Conservation (phyloP, 2,329 filamentous ascomycete species). For the Metarhizium anisopliae region DNA sequence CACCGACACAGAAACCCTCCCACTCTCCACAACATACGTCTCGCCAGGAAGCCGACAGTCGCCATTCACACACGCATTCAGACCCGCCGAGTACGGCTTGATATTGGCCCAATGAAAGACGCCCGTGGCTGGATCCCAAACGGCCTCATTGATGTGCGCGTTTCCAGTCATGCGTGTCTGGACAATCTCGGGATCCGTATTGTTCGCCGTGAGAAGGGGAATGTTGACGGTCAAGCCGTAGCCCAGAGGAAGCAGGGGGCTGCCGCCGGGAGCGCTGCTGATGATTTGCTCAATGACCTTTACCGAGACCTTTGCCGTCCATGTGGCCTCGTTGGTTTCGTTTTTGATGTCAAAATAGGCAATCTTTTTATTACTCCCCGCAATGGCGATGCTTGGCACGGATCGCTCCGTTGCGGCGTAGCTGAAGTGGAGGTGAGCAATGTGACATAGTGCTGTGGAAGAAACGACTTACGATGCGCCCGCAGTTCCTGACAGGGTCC, state of each 20-base stretch:
- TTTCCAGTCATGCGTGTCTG: conserved; percentile 40
- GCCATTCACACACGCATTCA: conserved; percentile 42
- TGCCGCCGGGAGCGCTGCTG: conserved; percentile 21
- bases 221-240: conserved; percentile 45
- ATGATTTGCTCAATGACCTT: conserved; percentile 36
- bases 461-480: conserved; percentile 27
- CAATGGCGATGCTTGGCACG: conserved; percentile 41
- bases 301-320: conserved; percentile 31
- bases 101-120: conserved; percentile 33
- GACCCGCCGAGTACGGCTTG: conserved; percentile 26
- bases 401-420: conserved; percentile 39
- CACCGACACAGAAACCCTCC: conserved; percentile 31
- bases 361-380: conserved; percentile 31
- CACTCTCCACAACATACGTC: conserved; percentile 34
- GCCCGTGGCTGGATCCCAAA: conserved; percentile 31
- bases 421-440: conserved; percentile 14
- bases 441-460: not conserved
- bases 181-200: conserved; percentile 31
- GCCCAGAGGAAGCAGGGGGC: conserved; percentile 33
- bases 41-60: conserved; percentile 42
- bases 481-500: conserved; percentile 40
- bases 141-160: conserved; percentile 35
- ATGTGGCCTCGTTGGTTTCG: conserved; percentile 34
- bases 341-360: conserved; percentile 29
- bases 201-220: conserved; percentile 31